Percentiles rank a stretch among this genome's conserved stretches.
These are phyloP conservation scores for Xylariaceae sp. DNA, from an alignment of 2,329 filamentous ascomycete genomes.

Conservation along the genomic window DNA sequence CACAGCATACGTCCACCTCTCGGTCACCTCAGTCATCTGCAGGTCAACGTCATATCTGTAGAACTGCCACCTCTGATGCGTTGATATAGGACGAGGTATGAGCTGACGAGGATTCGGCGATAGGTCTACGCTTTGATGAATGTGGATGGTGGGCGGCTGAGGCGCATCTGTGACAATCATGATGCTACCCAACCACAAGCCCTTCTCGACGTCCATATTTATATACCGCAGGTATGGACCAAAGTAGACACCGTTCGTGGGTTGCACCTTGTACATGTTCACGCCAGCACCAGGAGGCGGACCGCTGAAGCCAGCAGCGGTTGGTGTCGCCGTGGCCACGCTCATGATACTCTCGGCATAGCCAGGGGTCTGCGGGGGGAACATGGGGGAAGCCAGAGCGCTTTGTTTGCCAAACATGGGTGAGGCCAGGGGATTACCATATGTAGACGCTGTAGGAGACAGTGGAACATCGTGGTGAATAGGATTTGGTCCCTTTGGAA, in stretches of 20 bases:
- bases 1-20: conserved; percentile 96
- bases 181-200: conserved; percentile 89
- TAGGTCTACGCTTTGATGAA: conserved; percentile 83
- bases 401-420: conserved; percentile 63
- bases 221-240: conserved; percentile 92
- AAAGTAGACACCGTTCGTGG: conserved; percentile 96
- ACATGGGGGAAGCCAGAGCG: conserved; percentile 73
- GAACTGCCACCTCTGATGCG: conserved; percentile 91
- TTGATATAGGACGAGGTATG: conserved; percentile 73
- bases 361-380: conserved; percentile 74
- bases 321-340: conserved; percentile 66
- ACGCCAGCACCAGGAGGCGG: conserved; percentile 86
- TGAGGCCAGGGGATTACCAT: conserved; percentile 67
- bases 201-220: conserved; percentile 93
- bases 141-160: conserved; percentile 91
- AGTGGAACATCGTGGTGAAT: conserved; percentile 79
- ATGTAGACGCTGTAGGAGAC: conserved; percentile 74
- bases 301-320: conserved; percentile 75
- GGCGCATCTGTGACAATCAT: conserved; percentile 85
- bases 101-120: conserved; percentile 90
- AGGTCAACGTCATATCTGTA: conserved; percentile 91
- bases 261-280: conserved; percentile 87
- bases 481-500: conserved; percentile 90
- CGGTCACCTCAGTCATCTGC: conserved; percentile 79
- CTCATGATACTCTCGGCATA: conserved; percentile 85